Conservation (phyloP, 306 rosid species). For the Prunus davidiana region DNA sequence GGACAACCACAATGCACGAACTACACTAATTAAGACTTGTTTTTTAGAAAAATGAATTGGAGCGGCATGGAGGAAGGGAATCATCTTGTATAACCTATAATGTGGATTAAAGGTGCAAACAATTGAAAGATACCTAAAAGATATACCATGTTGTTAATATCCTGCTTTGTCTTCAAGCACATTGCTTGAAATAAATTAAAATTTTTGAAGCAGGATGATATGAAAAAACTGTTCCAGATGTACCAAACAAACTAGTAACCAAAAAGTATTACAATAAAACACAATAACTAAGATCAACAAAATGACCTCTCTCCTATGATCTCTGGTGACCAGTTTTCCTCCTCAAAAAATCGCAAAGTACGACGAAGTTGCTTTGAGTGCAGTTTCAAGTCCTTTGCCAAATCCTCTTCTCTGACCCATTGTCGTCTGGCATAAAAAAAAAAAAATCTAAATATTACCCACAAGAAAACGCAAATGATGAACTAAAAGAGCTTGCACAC, state of each 20-base stretch:
- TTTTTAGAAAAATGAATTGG: neutral
- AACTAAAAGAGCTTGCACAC: slow-evolving; percentile 5
- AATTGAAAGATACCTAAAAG: neutral
- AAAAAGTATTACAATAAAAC: slow-evolving; percentile 11
- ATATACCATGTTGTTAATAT: neutral
- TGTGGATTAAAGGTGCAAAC: neutral
- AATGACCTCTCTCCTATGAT: slow-evolving; percentile 86
- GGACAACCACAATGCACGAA: neutral
- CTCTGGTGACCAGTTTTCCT: slow-evolving; percentile 86
- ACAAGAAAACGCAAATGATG: slow-evolving; percentile 5
- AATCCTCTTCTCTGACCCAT: slow-evolving; percentile 97
- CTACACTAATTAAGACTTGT: neutral
- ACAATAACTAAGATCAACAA: slow-evolving; percentile 8
- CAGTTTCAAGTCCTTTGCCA: slow-evolving; percentile 91
- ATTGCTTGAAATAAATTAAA: neutral
- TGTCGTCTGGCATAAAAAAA: slow-evolving; percentile 54
- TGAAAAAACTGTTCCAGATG: neutral
- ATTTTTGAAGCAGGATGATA: no score
- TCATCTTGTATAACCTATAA: neutral
- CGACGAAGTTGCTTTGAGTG: slow-evolving; percentile 92
- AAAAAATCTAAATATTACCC: neutral
- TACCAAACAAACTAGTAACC: slow-evolving; percentile 5
- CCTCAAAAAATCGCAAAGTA: slow-evolving; percentile 80
- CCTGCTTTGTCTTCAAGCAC: neutral
- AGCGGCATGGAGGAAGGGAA: neutral